Percentiles rank a stretch among this genome's conserved stretches.
Conservation (phyloP, 768 basidiomycete genomes). For the Neoboletus brunneissimus region DNA sequence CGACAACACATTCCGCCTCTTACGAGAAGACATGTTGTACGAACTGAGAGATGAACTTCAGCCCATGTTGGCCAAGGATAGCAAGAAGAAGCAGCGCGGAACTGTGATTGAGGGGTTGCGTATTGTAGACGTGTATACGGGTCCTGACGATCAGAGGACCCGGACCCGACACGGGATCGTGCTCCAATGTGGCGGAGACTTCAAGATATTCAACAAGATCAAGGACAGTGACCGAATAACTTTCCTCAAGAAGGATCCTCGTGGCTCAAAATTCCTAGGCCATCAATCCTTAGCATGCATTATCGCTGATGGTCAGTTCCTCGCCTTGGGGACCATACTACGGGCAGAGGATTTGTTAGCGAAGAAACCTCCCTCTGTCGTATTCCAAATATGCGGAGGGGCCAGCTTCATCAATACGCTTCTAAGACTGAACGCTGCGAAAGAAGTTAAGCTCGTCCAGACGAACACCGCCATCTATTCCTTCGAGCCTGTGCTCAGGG, state of each 20-base stretch:
- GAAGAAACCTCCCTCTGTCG: constrained; percentile 46
- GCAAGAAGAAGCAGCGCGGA: constrained; percentile 37
- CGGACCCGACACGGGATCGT: constrained; percentile 43
- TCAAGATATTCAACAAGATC: constrained; percentile 36
- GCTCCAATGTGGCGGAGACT: constrained; percentile 36
- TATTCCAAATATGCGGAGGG: constrained; percentile 51
- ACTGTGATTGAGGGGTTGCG: constrained; percentile 37
- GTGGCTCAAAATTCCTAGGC: constrained; percentile 39
- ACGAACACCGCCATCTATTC: constrained; percentile 62
- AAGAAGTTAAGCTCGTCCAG: constrained; percentile 46
- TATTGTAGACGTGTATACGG: constrained; percentile 37
- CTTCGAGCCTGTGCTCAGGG: constrained; percentile 59
- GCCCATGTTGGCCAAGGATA: constrained; percentile 36
- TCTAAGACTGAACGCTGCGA: constrained; percentile 34
- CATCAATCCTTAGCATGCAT: constrained; percentile 58
- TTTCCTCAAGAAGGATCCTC: constrained; percentile 37
- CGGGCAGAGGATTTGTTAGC: constrained; percentile 54
- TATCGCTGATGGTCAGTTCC: constrained; percentile 43
- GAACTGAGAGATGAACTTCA: constrained; percentile 57
- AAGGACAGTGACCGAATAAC: constrained; percentile 37
- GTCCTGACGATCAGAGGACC: constrained; percentile 21
- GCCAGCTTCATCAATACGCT: constrained; percentile 40
- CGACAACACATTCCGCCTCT: constrained; percentile 64
- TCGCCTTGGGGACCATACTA: constrained; percentile 52
- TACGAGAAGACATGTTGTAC: constrained; percentile 61